Base-by-base conservation (phyloP, 495 filamentous ascomycete species). In the Aspergillus leporis region DNA sequence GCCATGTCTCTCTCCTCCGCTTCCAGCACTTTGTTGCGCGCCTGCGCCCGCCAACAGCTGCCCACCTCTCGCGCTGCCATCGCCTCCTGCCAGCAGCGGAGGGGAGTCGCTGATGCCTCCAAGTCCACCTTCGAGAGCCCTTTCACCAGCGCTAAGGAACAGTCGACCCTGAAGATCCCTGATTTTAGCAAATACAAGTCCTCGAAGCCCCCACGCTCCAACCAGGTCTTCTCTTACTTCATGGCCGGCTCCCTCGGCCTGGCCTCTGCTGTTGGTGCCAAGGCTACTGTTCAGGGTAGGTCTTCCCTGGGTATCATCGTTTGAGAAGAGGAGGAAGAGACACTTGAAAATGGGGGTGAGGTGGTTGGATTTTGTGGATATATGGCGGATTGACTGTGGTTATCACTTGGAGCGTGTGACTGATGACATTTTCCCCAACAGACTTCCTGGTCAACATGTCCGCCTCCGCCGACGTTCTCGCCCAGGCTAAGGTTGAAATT, bases 371-470 rank as follows among this genome's bases (percentile, higher is more conserved):
- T 23, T 32, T 45, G 21, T 10, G 49, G 36, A 38, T 51, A 31
- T 36, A 30, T 51, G 31, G 58, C 56, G 56, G 36, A 49, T 52
- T 19, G 12, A 16, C 25, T 21, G 8, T 51, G 18, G 41, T 40
- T 41, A 36, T 34, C n/a, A 30, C 56, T 23, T 13, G 48, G 54
- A 45, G 32, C 53, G 41, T 48, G 47, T 51, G 57, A 56, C 70
- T 65, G 63, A 68, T 59, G 32, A 63, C 60, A 57, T 65, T 62
- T 61, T 51, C 67, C 50, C 55, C 64, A 65, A 53, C 76, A 97
- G 94, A 98, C 80, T 98, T 99, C 87, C 83, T 99, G 43, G 92
- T 96, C 80, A 98, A 96, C 84, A 97, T 99, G 95, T 92, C 95
- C 73, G 95, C 95, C 60, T 99, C 95, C 55, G 95, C 95, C 74